phyloP scores from a whole-genome alignment of 257 asterid species.

The Gynochthodes officinalis region DNA sequence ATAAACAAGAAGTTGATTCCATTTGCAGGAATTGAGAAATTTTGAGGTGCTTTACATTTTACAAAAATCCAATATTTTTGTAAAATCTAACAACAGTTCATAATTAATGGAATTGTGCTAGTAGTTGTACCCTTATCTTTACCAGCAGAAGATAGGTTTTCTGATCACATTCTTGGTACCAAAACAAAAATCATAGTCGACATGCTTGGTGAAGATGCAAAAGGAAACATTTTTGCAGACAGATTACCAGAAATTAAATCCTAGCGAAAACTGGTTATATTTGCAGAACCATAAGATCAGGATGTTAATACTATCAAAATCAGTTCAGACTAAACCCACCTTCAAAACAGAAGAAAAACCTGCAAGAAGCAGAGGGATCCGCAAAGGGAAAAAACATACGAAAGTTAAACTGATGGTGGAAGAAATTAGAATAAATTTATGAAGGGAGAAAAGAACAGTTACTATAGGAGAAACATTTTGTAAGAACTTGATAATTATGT shows the following conservation, averaged over 20 bases:
- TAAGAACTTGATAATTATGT: neutral
- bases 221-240: neutral
- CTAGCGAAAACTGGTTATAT: neutral
- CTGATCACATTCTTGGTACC: neutral
- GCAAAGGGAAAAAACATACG: conserved; percentile 25
- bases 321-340: conserved; percentile 11
- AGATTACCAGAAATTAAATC: neutral
- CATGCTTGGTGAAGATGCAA: neutral
- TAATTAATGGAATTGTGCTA: neutral
- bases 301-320: neutral
- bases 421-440: neutral
- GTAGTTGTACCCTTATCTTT: neutral
- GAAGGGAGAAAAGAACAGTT: neutral
- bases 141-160: neutral
- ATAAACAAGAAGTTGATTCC: neutral
- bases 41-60: neutral
- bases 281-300: neutral
- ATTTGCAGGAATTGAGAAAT: neutral
- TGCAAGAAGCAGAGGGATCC: conserved; percentile 99
- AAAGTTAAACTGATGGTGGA: conserved; percentile 15
- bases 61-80: neutral
- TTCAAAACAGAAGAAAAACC: conserved; percentile 36
- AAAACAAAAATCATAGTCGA: neutral
- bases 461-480: neutral
- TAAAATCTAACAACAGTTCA: neutral